Percentiles rank a stretch among this genome's conserved stretches.
phyloP scores from a whole-genome alignment of 148 eudicot species.

The Rhododendron mucronatum region DNA sequence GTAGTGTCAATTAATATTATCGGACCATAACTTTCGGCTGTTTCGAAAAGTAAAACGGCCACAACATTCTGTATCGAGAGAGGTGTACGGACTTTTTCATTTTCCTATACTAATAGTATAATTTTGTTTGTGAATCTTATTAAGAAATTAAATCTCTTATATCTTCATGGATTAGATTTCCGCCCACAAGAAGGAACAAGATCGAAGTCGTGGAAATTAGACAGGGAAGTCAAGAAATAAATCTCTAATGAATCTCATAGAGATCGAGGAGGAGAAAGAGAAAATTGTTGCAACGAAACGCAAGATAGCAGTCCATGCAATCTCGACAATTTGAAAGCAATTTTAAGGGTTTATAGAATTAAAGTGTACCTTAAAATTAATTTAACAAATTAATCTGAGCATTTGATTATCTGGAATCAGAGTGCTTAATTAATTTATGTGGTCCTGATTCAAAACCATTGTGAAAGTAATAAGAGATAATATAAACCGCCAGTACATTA shows the following conservation, averaged over 20 bases:
- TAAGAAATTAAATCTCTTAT: neutral
- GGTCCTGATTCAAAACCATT: too few species aligned
- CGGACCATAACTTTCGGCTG: neutral
- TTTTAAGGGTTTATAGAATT: too few species aligned
- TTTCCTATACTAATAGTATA: too few species aligned
- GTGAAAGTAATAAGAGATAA: too few species aligned
- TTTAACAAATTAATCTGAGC: too few species aligned
- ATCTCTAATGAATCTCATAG: constrained; percentile 54
- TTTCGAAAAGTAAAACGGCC: neutral
- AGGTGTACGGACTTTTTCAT: neutral
- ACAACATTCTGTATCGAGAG: too few species aligned
- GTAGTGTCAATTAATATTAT: too few species aligned
- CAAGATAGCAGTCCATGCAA: neutral
- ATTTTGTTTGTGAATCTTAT: neutral
- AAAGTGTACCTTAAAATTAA: too few species aligned
- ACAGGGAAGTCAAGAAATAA: constrained; percentile 53
- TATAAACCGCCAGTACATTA: too few species aligned
- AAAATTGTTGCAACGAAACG: constrained; percentile 12
- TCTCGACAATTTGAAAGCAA: too few species aligned
- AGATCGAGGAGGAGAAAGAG: constrained; percentile 30
- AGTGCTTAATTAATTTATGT: too few species aligned
- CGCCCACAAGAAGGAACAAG: constrained; percentile 61
- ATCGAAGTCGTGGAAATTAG: constrained; percentile 63
- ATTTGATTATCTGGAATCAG: too few species aligned
- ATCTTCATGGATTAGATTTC: constrained; percentile 32